Conservation (phyloP, 257 asterid species). For the Ajuga chamaepitys region DNA sequence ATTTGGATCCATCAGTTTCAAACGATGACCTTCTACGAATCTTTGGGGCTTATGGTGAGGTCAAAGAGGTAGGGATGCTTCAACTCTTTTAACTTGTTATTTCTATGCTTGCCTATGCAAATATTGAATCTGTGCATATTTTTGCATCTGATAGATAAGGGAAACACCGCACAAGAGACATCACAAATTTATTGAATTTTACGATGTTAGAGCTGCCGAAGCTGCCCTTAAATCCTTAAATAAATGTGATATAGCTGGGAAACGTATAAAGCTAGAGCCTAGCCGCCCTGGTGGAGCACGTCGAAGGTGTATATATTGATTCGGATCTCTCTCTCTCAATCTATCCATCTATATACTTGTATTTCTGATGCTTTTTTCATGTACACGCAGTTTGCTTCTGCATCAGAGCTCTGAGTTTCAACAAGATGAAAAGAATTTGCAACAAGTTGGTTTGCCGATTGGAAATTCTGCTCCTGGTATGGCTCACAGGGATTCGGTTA, state of each 20-base stretch:
- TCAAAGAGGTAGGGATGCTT: constrained; percentile 77
- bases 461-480: constrained; percentile 82
- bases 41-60: constrained; percentile 94
- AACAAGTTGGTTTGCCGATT: constrained; percentile 71
- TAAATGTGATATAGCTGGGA: constrained; percentile 94
- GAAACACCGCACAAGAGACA: constrained; percentile 94
- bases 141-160: constrained; percentile 52
- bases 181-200: constrained; percentile 93
- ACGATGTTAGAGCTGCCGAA: constrained; percentile 94
- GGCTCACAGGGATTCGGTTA: background rate
- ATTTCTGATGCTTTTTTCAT: background rate
- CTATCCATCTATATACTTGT: too few species aligned
- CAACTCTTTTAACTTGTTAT: too few species aligned
- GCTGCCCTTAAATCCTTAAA: constrained; percentile 97
- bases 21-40: constrained; percentile 83
- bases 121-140: too few species aligned
- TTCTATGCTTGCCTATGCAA: too few species aligned
- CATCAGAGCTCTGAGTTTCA: constrained; percentile 74
- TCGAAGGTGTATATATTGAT: too few species aligned
- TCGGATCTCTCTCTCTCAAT: too few species aligned
- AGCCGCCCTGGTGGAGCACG: constrained; percentile 99
- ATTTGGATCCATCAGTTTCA: constrained; percentile 88
- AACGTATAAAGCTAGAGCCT: constrained; percentile 96
- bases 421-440: constrained; percentile 56
- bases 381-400: constrained; percentile 61